A percentile compares a stretch with the other conserved stretches of the same genome.
Conservation (phyloP, 495 filamentous ascomycete species). For the Penicillium nucicola region DNA sequence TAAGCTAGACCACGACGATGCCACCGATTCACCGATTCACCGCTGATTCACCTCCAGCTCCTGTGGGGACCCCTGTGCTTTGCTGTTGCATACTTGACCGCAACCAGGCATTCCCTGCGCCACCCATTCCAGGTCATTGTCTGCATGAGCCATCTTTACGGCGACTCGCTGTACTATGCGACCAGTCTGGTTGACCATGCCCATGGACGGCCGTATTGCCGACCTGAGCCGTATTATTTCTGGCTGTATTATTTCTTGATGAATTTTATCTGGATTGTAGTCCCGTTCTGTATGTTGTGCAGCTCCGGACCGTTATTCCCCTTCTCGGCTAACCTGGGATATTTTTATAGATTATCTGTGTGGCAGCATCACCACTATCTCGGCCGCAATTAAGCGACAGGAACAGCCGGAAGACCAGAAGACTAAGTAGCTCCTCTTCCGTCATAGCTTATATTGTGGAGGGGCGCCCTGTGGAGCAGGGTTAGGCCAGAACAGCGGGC, state of each 20-base stretch:
- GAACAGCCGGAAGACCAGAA: slow-evolving; percentile 38
- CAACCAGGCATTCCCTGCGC: slow-evolving; percentile 55
- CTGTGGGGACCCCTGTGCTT: slow-evolving; percentile 83
- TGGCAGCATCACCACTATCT: slow-evolving; percentile 46
- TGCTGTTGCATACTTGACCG: slow-evolving; percentile 58
- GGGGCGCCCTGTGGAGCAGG: slow-evolving; percentile 9
- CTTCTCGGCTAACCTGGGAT: slow-evolving; percentile 11
- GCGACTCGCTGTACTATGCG: slow-evolving; percentile 79
- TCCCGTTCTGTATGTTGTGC: slow-evolving; percentile 56
- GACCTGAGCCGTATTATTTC: slow-evolving; percentile 79
- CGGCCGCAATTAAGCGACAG: slow-evolving; percentile 42
- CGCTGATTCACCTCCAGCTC: slow-evolving; percentile 37
- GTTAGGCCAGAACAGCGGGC: slow-evolving; percentile 4
- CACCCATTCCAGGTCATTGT: slow-evolving; percentile 71
- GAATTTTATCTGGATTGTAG: slow-evolving; percentile 83
- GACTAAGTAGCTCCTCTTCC: slow-evolving; percentile 26
- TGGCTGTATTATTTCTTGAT: slow-evolving; percentile 86
- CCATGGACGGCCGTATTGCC: slow-evolving; percentile 57
- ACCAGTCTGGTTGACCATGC: slow-evolving; percentile 70
- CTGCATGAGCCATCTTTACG: slow-evolving; percentile 80
- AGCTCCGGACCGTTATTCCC: neutral
- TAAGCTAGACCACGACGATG: slow-evolving; percentile 37
- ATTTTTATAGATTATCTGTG: slow-evolving; percentile 49
- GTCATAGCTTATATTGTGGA: slow-evolving; percentile 20
- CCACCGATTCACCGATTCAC: neutral